Evolutionary conservation across 1,284 basidiomycete genomes (phyloP).

Genomic region (Leccinum griseonigrum): DNA sequence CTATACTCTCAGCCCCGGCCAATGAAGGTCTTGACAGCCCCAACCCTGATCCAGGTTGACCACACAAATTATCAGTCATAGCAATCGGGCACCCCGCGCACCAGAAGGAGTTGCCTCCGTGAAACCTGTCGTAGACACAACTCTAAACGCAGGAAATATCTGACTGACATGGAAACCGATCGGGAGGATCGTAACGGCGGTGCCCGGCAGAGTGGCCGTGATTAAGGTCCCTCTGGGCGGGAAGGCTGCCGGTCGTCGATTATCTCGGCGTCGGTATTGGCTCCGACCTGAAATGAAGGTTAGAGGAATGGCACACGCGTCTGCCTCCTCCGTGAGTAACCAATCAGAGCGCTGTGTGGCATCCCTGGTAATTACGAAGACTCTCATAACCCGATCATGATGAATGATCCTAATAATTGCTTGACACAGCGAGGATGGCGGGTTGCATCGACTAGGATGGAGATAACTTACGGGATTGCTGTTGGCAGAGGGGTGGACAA

Average conservation of each 20-base stretch:
- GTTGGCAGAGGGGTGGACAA: constrained; percentile 8
- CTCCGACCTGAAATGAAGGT: constrained; percentile 27
- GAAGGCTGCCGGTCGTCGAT: constrained; percentile 16
- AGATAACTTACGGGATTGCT: constrained; percentile 16
- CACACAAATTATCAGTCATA: constrained; percentile 11
- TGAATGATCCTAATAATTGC: constrained; percentile 15
- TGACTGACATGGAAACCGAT: constrained; percentile 21
- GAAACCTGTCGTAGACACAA: constrained; percentile 18
- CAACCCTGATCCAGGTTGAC: constrained; percentile 17
- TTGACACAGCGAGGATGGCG: constrained; percentile 16
- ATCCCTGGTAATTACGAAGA: constrained; percentile 27
- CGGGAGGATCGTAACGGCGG: constrained; percentile 25
- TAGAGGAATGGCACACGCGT: constrained; percentile 12
- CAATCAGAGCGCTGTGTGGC: constrained; percentile 23
- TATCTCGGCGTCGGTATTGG: constrained; percentile 24
- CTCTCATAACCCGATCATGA: constrained; percentile 18
- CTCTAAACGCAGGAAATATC: constrained; percentile 12
- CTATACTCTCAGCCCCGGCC: constrained; percentile 18
- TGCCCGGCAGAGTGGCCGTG: constrained; percentile 21
- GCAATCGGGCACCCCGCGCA: constrained; percentile 14
- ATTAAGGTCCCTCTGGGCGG: constrained; percentile 14
- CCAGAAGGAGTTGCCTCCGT: constrained; percentile 16
- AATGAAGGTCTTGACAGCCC: constrained; percentile 21
- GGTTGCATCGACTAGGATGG: constrained; percentile 13
- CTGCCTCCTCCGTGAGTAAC: constrained; percentile 24